Evolutionary conservation across 2,329 filamentous ascomycete genomes (phyloP), one percentile per base, ranked within the genome.

Genomic region (Emmonsiellopsis sp.): DNA sequence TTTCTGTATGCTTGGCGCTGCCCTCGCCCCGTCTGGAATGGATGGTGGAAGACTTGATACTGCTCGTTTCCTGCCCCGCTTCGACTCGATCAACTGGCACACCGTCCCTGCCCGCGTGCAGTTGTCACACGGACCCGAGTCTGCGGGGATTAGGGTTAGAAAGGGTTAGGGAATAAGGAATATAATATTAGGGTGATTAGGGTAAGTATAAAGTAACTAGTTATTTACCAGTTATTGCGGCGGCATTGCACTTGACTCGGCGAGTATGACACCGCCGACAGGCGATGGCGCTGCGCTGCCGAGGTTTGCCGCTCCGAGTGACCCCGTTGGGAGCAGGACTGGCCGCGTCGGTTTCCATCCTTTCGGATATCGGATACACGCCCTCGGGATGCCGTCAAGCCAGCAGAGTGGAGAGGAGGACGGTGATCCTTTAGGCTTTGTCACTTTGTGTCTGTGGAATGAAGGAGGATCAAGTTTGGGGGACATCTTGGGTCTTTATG

Each of bases 221-320:
- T n/a, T n/a, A n/a, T n/a, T n/a, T n/a, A n/a, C n/a, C n/a, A n/a
- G n/a, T n/a, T n/a, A n/a, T n/a, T n/a, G n/a, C n/a, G n/a, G n/a
- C n/a, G 7, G 47, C 47, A 26, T 50, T 41, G 26, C 47, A 50
- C 30, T 50, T 50, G 7, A 50, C 47, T 30, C 47, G 47, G 1
- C 47, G 35, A 20, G 34, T 11, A 50, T 50, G 47, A 15, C 47
- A 50, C 15, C 47, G 47, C 15, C 35, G 47, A 31, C 47, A 50
- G 13, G 47, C 47, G 31, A 50, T 50, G 8, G 47, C 47, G 13
- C 47, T 50, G 32, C 47, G 47, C 35, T 50, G 47, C 47, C 47
- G 47, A 31, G 47, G 47, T 16, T 50, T 50, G 47, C 47, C 47
- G 13, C 47, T 50, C n/a, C 47, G 47, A 9, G 47, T 50, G 37